phyloP scores from a whole-genome alignment of 2,329 filamentous ascomycete genomes.

The Pyrenophora teres region DNA sequence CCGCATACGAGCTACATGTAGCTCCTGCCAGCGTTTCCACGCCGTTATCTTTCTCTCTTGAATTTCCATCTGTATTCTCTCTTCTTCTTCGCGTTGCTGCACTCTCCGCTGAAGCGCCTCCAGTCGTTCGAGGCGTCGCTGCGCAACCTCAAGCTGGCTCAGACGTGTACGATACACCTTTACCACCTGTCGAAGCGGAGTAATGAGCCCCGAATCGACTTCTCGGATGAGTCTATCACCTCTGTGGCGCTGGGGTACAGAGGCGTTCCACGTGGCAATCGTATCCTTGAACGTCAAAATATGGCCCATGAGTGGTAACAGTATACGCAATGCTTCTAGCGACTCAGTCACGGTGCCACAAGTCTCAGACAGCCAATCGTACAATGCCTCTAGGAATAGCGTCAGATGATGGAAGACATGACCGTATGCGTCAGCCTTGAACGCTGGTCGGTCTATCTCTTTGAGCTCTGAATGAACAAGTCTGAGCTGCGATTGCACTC shows the following conservation, averaged over 20 bases:
- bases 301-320: slow-evolving; percentile 18
- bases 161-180: slow-evolving; percentile 8
- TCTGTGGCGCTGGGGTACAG: slow-evolving; percentile 15
- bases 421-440: slow-evolving; percentile 37
- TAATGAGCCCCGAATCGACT: slow-evolving; percentile 30
- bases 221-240: slow-evolving; percentile 31
- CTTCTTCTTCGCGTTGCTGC: slow-evolving; percentile 10
- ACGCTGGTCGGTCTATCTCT: slow-evolving; percentile 7
- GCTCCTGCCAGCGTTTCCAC: slow-evolving; percentile 35
- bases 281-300: slow-evolving; percentile 34
- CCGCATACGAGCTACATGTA: slow-evolving; percentile 34
- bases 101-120: slow-evolving; percentile 8
- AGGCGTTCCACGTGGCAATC: slow-evolving; percentile 30
- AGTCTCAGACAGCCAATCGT: slow-evolving; percentile 18
- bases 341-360: slow-evolving; percentile 12
- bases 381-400: slow-evolving; percentile 20
- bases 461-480: background rate
- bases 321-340: slow-evolving; percentile 20
- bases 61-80: slow-evolving; percentile 3
- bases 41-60: slow-evolving; percentile 6
- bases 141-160: slow-evolving; percentile 10
- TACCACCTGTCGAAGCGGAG: slow-evolving; percentile 27
- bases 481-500: slow-evolving; percentile 16
- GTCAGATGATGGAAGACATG: slow-evolving; percentile 32
- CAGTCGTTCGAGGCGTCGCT: slow-evolving; percentile 7